Evolutionary conservation across 495 filamentous ascomycete species (phyloP), one percentile per base, ranked within the genome.

Genomic region (Durotheca rogersii): DNA sequence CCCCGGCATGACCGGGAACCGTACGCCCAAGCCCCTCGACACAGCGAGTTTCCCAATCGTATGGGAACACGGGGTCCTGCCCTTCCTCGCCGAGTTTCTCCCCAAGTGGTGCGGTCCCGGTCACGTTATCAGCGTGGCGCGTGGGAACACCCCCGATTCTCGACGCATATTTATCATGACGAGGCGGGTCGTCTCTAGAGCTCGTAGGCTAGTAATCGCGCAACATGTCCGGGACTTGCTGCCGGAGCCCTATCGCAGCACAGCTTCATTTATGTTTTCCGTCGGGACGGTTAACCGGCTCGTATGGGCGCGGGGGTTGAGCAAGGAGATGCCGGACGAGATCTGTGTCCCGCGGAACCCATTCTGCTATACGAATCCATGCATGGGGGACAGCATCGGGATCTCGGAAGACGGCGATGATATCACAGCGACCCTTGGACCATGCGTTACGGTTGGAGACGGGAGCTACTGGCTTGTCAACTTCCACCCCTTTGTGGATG

Each of bases 321-420:
- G 64, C 21, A 56, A 56, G 38, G 52, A 57, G 1, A 56, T 57
- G 32, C 58, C 58, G 1, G 64, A 67, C 34, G 64, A 61, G 27
- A 27, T 67, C 7, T 67, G 64, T 49, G 38, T 15, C 7, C 52
- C 64, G 16, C 64, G 64, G 4, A 67, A 67, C 36, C 64, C 64
- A 20, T 67, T 64, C 25, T 59, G 42, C 16, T 67, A 67, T 33
- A 33, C 34, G 18, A 64, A 17, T 9, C 58, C 55, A 4, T 64
- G 64, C 14, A 67, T 67, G 61, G 64, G 60, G 9, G 64, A 67
- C 34, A 62, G 58, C 33, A 64, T 67, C 21, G 64, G 64, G n/a
- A 52, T 51, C 6, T 46, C 52, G 4, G 54, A 53, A 20, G 61
- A 58, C 6, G 51, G 48, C 7, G 61, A 57, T 14, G 57, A 64